Conservation (phyloP, 352 stramenopile species). For the Phytophthora tentaculata region DNA sequence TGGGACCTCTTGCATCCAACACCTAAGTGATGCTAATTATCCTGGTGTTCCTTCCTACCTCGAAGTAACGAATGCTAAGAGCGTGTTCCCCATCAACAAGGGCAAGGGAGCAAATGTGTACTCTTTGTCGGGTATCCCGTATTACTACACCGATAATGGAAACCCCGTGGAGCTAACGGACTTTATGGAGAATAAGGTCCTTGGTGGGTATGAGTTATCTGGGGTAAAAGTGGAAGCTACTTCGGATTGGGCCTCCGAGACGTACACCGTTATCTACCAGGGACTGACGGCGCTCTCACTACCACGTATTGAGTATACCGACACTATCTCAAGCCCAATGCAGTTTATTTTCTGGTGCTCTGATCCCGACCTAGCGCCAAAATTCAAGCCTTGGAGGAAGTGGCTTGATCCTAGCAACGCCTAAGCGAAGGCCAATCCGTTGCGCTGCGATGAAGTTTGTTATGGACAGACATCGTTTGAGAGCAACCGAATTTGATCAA, state of each 20-base stretch:
- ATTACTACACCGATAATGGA: background rate
- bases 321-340: constrained; percentile 1
- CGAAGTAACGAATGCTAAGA: background rate
- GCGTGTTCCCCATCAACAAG: background rate
- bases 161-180: background rate
- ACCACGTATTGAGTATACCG: background rate
- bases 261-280: background rate
- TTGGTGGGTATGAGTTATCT: background rate
- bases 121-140: background rate
- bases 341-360: constrained; percentile 1
- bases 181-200: background rate
- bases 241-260: background rate
- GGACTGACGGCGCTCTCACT: background rate
- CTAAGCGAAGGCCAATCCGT: background rate
- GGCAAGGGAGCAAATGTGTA: background rate
- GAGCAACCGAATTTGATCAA: background rate
- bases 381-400: background rate
- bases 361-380: background rate
- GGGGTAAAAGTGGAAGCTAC: background rate
- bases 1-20: background rate
- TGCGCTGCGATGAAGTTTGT: background rate
- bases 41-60: background rate
- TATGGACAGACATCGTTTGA: background rate
- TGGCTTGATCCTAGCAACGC: background rate
- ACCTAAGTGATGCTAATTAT: background rate